Base-by-base conservation (phyloP, 352 stramenopile species). In the Phytopythium helicoides region DNA sequence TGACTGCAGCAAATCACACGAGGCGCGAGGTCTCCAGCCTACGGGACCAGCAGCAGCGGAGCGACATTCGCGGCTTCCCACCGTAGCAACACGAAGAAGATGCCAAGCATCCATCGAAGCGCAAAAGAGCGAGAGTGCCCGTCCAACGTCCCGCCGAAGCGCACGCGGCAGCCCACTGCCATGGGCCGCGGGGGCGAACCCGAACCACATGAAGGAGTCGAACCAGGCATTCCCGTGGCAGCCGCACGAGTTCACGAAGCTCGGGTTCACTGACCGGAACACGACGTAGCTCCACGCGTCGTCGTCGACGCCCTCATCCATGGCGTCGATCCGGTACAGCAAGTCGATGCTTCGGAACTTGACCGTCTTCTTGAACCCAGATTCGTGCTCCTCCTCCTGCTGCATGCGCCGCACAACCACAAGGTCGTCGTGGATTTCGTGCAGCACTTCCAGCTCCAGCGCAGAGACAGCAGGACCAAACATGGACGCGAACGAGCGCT, bases 331-430 rank as follows among this genome's bases (percentile, higher is more conserved):
- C 21, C 58, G 63, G 31, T 71, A 67, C 45, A 71, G 47, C 47
- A 71, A 41, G 33, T 71, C 66, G 53, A 68, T 71, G 34, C 46
- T 71, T 50, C 63, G 63, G 38, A 64, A 71, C 40, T 71, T 71
- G 51, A 56, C 64, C 6, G 58, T 47, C 22, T 47, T 47, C 10
- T 33, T 19, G 11, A 31, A 11, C 1, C 19, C 19, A 4, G 16
- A 16, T 25, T 66, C 57, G 16, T 52, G 47, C 39, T 56, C 65
- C 25, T 54, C 14, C 5, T 71, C 58, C 14, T 71, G 54, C 19
- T 71, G 63, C 59, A 71, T 65, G n/a, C 58, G 58, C 19, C 63
- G 58, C 38, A 71, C 63, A 1, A 71, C 63, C 8, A 71, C 58
- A 54, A 71, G 65, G 47, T 71, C 59, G 39, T 71, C 58, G 44